Evolutionary conservation across 108 stramenopile species (phyloP).

Genomic region (Chaetoceros tenuissimus): DNA sequence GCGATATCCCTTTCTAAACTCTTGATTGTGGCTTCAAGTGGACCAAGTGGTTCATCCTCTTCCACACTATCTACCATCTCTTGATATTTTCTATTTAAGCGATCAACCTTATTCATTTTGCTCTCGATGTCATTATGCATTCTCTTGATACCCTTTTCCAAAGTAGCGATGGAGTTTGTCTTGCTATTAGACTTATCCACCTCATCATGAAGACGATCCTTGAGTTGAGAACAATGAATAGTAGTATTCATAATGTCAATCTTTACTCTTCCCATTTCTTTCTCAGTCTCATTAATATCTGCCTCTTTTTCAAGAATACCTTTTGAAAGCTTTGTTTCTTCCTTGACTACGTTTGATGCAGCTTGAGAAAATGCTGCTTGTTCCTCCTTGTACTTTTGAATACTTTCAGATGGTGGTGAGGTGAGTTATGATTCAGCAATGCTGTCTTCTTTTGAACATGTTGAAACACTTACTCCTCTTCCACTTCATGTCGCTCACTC

Average conservation of each 20-base stretch:
- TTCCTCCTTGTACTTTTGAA: conserved; percentile 23
- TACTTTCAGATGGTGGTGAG: conserved; percentile 3
- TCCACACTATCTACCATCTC: conserved; percentile 47
- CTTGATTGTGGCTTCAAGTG: conserved; percentile 69
- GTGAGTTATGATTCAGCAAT: conserved; percentile 1
- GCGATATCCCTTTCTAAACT: conserved; percentile 58
- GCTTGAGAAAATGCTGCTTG: conserved; percentile 62
- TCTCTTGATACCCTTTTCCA: conserved; percentile 72
- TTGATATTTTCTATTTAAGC: conserved; percentile 75
- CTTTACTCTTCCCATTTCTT: conserved; percentile 62
- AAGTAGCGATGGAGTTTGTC: conserved; percentile 48
- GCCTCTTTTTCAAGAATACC: conserved; percentile 56
- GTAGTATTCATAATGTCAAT: conserved; percentile 65
- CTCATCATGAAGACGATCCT: conserved; percentile 33
- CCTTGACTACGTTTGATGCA: conserved; percentile 43
- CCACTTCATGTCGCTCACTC: conserved; percentile 18
- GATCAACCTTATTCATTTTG: conserved; percentile 66
- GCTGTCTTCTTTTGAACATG: conserved; percentile 56
- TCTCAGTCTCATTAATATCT: conserved; percentile 38
- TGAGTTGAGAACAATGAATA: conserved; percentile 53
- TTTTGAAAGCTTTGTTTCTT: conserved; percentile 29
- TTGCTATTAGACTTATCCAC: conserved; percentile 29
- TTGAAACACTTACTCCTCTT: conserved; percentile 19
- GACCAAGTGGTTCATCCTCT: conserved; percentile 63
- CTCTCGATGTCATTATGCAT: conserved; percentile 81